phyloP scores from a whole-genome alignment of 2,329 filamentous ascomycete genomes.

The Ceratocystis smalleyi region DNA sequence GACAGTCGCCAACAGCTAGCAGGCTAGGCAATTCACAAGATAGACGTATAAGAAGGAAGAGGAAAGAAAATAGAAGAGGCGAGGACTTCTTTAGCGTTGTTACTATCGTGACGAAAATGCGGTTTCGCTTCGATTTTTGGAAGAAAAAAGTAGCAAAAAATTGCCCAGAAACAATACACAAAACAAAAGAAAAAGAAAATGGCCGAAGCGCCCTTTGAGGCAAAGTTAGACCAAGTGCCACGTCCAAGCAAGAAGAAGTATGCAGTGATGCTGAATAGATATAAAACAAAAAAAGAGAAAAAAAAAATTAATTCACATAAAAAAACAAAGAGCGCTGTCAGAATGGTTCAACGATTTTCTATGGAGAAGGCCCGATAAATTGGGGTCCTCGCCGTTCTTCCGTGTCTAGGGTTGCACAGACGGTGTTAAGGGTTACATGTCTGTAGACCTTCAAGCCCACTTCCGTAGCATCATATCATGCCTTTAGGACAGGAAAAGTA shows the following conservation, averaged over 20 bases:
- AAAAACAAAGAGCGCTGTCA: not conserved
- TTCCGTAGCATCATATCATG: not conserved
- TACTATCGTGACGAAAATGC: not conserved
- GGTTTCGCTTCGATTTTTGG: too few species aligned
- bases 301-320: not conserved
- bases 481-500: not conserved
- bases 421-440: not conserved
- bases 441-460: not conserved
- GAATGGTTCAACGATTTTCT: not conserved
- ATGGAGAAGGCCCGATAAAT: conserved; percentile 5
- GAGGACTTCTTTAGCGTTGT: too few species aligned
- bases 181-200: not conserved
- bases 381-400: conserved; percentile 3
- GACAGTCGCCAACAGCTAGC: not conserved
- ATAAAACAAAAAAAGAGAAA: not conserved
- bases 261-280: not conserved
- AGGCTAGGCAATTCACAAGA: too few species aligned
- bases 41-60: too few species aligned
- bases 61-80: too few species aligned
- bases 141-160: not conserved
- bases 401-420: not conserved
- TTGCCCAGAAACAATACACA: not conserved
- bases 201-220: not conserved
- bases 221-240: not conserved
- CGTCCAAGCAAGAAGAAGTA: not conserved